Base-by-base conservation (phyloP, 106 monocot genomes). In the Dendrobium catenatum region DNA sequence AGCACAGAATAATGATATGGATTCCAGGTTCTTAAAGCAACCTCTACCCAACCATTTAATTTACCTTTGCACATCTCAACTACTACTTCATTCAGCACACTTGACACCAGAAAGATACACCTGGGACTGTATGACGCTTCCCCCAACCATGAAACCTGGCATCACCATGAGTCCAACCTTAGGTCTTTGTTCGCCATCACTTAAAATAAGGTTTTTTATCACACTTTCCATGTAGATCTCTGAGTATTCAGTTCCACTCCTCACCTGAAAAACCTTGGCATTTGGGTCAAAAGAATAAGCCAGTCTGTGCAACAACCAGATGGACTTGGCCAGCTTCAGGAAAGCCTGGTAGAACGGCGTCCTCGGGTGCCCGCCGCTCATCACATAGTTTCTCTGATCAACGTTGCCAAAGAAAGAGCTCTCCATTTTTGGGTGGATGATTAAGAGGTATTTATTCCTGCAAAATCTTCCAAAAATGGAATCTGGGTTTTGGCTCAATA, bases 281-380 rank as follows among this genome's bases (percentile, higher is more conserved):
- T 75, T 86, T 15, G 91, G 91, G 17, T 80, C 78, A 20, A 92
- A 86, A 26, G 84, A 81, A 59, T 66, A 73, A 2, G 87, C 84
- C 68, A 96, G 82, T 51, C 84, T 73, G 47, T 82, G 85, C 86
- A 92, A 76, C 9, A 88, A 84, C 96, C 96, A 94, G 9, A 90
- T 80, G 78, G 86, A 90, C 64, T 90, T 88, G 0, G 90, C 92
- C 88, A 94, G 87, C 67, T 77, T 88, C 33, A 82, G 87, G 86
- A 96, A 96, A 19, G 87, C 94, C 58, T 77, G 81, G 78, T 96
- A 96, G 79, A 96, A 92, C 18, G 90, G 88, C n/a, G 96, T 96
- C 82, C 86, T 94, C 41, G 96, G 96, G 82, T 94, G 96, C 18
- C 90, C 86, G 0, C 87, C 88, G 0, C 66, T 77, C 78, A 55